A percentile compares a stretch with the other conserved stretches of the same genome.
Conservation (phyloP, 371 early-diverging fungal genomes). For the Mortierella sp. region DNA sequence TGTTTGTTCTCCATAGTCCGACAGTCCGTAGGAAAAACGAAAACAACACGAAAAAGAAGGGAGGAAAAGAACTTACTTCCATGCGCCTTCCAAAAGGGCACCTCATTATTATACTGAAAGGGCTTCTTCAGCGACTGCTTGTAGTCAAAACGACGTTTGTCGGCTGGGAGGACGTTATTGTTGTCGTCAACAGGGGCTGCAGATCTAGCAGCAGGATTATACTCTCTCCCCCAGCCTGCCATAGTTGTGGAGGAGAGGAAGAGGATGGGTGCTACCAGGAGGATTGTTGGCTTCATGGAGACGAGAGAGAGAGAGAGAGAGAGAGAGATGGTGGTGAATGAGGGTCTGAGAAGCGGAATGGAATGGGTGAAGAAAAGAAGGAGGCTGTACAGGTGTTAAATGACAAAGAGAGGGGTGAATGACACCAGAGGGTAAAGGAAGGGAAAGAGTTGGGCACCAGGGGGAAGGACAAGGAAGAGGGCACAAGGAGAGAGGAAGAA, state of each 20-base stretch:
- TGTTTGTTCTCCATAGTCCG: neutral
- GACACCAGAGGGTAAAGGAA: neutral
- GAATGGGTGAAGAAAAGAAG: neutral
- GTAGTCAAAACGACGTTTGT: constrained; percentile 44
- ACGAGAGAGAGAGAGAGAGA: neutral
- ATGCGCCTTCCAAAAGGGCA: constrained; percentile 45
- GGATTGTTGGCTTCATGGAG: constrained; percentile 34
- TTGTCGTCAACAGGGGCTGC: neutral
- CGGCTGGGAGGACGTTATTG: neutral
- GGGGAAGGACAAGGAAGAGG: neutral
- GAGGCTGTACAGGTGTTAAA: neutral
- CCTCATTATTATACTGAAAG: constrained; percentile 34
- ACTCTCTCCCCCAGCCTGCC: constrained; percentile 30
- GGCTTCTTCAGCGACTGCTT: constrained; percentile 57
- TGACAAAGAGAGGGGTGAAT: neutral
- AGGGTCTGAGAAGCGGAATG: neutral
- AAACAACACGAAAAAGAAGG: neutral
- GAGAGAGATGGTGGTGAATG: neutral
- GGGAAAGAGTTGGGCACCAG: neutral
- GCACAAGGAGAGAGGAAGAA: neutral
- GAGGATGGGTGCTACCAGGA: constrained; percentile 32
- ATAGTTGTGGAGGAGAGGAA: constrained; percentile 34
- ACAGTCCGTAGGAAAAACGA: neutral
- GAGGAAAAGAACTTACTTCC: constrained; percentile 42
- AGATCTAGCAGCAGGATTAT: constrained; percentile 6